phyloP scores from a whole-genome alignment of 306 rosid genomes.

The Vigna hirtella region DNA sequence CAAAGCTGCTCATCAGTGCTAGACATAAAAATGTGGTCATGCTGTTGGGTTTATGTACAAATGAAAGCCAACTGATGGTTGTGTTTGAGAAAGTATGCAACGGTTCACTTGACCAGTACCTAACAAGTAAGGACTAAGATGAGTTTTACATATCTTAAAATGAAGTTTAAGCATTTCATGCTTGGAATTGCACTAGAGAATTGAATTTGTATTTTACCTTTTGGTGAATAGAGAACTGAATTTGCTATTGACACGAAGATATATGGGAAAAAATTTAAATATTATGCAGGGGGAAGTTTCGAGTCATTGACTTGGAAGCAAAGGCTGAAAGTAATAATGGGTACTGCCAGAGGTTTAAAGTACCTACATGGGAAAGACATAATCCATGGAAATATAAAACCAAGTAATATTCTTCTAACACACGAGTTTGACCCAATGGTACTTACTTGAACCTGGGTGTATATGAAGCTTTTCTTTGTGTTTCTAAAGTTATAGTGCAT shows the following conservation, averaged over 20 bases:
- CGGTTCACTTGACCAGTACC: constrained; percentile 72
- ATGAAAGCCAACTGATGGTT: constrained; percentile 58
- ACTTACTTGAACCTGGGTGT: constrained; percentile 45
- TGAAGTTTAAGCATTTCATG: not conserved
- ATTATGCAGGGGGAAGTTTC: constrained; percentile 57
- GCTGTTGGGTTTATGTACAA: constrained; percentile 73
- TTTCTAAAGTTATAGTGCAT: not conserved
- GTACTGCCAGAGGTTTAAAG: constrained; percentile 73
- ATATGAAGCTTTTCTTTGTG: constrained; percentile 25
- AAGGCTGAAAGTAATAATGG: constrained; percentile 72
- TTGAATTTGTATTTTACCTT: not conserved
- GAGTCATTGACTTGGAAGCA: constrained; percentile 71
- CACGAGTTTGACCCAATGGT: constrained; percentile 80
- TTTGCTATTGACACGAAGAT: constrained; percentile 22
- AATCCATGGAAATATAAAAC: constrained; percentile 78
- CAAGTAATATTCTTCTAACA: constrained; percentile 81
- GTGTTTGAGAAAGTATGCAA: constrained; percentile 81
- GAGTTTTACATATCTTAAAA: constrained; percentile 19
- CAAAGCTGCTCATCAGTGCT: constrained; percentile 58
- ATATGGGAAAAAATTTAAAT: constrained; percentile 25
- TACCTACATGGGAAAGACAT: constrained; percentile 69
- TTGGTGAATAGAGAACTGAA: not conserved
- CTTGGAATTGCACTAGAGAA: constrained; percentile 11
- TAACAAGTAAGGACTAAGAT: constrained; percentile 65
- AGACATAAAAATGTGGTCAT: constrained; percentile 76